A percentile compares a stretch with the other conserved stretches of the same genome.
These are phyloP conservation scores for Tripterygium wilfordii DNA, from an alignment of 177 flowering plant species.

Conservation along the genomic window DNA sequence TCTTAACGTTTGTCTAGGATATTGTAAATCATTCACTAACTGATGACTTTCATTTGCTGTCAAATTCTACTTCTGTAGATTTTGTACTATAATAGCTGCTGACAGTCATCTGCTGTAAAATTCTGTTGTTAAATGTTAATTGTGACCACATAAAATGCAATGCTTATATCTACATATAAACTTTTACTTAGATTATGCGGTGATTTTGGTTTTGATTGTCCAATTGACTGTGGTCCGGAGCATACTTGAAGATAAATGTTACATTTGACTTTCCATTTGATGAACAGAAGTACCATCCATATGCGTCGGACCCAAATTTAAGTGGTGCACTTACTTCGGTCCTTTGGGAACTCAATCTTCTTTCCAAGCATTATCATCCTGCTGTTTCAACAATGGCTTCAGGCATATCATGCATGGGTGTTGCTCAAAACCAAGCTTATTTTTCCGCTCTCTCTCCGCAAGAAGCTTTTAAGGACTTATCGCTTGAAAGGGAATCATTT, in stretches of 20 bases:
- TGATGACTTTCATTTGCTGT: too few species aligned
- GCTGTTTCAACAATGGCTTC: conserved; percentile 59
- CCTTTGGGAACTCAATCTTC: conserved; percentile 86
- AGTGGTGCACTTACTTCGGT: conserved; percentile 92
- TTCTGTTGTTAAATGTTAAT: too few species aligned
- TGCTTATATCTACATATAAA: too few species aligned
- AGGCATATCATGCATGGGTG: conserved; percentile 45
- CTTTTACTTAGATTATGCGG: too few species aligned
- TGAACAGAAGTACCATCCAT: conserved; percentile 83
- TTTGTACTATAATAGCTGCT: too few species aligned
- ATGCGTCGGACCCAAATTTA: conserved; percentile 72
- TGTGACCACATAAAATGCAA: too few species aligned
- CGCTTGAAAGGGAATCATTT: conserved; percentile 49
- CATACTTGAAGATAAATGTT: not conserved
- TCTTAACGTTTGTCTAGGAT: too few species aligned
- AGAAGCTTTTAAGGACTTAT: conserved; percentile 63
- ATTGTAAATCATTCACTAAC: too few species aligned
- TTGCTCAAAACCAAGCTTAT: conserved; percentile 47
- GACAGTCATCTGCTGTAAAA: too few species aligned
- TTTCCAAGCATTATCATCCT: conserved; percentile 81
- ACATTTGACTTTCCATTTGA: not conserved
- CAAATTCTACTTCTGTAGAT: too few species aligned
- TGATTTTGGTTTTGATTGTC: too few species aligned
- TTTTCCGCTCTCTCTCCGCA: conserved; percentile 47
- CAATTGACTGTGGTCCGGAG: too few species aligned